Evolutionary conservation across 495 filamentous ascomycete species (phyloP), one percentile per base, ranked within the genome.

Genomic region (Physcia stellaris): DNA sequence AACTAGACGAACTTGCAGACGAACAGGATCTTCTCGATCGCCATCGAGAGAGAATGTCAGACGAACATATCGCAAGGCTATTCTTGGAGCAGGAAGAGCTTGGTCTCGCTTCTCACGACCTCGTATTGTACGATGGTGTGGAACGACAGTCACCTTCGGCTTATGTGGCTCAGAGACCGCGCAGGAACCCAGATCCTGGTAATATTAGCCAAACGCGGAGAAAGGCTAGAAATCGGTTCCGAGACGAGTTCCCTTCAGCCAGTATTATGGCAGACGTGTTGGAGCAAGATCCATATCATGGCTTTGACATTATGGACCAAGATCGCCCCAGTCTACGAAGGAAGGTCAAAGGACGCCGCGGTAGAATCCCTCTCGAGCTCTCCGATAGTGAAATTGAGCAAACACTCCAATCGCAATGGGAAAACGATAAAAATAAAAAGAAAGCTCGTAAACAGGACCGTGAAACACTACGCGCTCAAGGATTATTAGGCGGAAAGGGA

Each of bases 271-370:
- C 79, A 0, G 77, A 87, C 50, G 73, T 75, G 1, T 55, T 75
- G 10, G 68, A 75, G 23, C 45, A 47, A 12, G 66, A 76, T 42
- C 67, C 66, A 2, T 86, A 88, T 48, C 74, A 78, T 46, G 79
- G 72, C 19, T 74, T 94, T 43, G 85, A 94, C 50, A 63, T 90
- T 21, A 84, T 85, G 74, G 85, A 90, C 45, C 82, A 80, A 54
- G 68, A 79, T 17, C 68, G 76, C n/a, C 76, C 65, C 4, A 76
- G 68, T 37, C 40, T 75, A 16, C 62, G 62, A 32, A 65, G 60
- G 26, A 73, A 67, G 45, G 47, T 68, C 29, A 80, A 77, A 48
- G 72, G 71, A 27, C 66, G 72, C 55, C 45, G 68, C 59, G 53
- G 54, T 16, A 32, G 40, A 4, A 40, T 51, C 41, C 64, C 53